These are phyloP conservation scores for Dryas octopetala DNA, from an alignment of 306 rosid genomes.

Conservation along the genomic window DNA sequence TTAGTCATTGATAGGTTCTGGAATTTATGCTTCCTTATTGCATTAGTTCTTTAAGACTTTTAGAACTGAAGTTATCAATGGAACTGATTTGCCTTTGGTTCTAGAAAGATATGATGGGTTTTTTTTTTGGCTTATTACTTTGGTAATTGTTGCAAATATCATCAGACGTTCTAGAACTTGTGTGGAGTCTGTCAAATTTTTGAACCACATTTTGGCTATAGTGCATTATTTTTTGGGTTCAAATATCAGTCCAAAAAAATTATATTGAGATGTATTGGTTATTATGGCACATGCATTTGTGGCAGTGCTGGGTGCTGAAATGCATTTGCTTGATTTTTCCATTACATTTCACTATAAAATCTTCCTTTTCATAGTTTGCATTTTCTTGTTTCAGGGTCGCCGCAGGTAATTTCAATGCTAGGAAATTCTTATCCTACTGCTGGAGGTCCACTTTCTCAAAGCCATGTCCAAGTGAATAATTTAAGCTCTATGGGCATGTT, in stretches of 20 bases:
- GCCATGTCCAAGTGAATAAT: slow-evolving; percentile 59
- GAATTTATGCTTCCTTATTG: background rate
- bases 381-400: slow-evolving; percentile 76
- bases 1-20: background rate
- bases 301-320: background rate
- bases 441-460: slow-evolving; percentile 89
- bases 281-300: background rate
- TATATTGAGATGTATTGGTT: background rate
- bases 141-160: background rate
- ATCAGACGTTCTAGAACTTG: background rate
- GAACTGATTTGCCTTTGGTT: background rate
- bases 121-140: background rate
- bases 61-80: background rate
- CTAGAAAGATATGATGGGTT: background rate
- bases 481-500: slow-evolving; percentile 55
- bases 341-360: background rate
- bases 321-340: background rate
- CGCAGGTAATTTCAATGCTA: slow-evolving; percentile 84
- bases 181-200: background rate
- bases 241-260: too few relatives aligned
- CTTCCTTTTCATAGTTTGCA: slow-evolving; percentile 21
- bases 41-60: background rate
- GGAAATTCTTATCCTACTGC: slow-evolving; percentile 34
- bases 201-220: background rate
- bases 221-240: too few relatives aligned